Base-by-base conservation (phyloP, 352 stramenopile species). In the Phytopythium cucurbitacearum region DNA sequence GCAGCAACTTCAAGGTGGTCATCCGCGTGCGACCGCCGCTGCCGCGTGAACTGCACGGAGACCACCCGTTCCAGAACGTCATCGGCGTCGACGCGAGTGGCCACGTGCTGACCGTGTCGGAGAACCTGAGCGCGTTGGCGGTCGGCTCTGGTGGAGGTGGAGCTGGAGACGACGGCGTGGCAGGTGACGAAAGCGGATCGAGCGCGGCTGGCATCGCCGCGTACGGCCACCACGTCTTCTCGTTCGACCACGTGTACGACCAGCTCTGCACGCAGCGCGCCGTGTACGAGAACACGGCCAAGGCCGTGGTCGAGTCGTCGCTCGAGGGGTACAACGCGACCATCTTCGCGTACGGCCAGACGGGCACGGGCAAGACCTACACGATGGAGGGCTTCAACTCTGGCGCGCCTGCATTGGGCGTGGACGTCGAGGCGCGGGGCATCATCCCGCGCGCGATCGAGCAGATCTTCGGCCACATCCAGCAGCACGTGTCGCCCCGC, bases 391-490 rank as follows among this genome's bases (percentile, higher is more conserved):
- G 97, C 2, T 92, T 92, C 65, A 91, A 91, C 64, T 85, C 68
- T 52, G 65, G 96, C 65, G 81, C 96, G 59, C 21, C 21, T 28
- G 21, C 21, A 28, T 28, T 28, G 21, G 21, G 21, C 21, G 21
- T 28, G 21, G 21, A 28, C 16, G 69, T 91, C 58, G 66, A 99
- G 80, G 75, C 90, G 76, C 80, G 95, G 13, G 97, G 97, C 28
- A 99, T 99, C 68, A 99, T 99, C 65, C 97, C 97, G 4, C 89
- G 97, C 10, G 93, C 95, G 7, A 98, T 99, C 37, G 95, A 99
- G 58, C 94, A 99, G 67, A 94, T 97, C 40, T 97, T 97, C 56
- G 68, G 71, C 40, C 88, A 97, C 46, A 98, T 98, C 48, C 82
- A 96, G 60, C 71, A 68, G 3, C 87, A 97, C 60, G 78, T 91